Evolutionary conservation across 1,284 basidiomycete species (phyloP).

Genomic region (Sporisorium reilianum): DNA sequence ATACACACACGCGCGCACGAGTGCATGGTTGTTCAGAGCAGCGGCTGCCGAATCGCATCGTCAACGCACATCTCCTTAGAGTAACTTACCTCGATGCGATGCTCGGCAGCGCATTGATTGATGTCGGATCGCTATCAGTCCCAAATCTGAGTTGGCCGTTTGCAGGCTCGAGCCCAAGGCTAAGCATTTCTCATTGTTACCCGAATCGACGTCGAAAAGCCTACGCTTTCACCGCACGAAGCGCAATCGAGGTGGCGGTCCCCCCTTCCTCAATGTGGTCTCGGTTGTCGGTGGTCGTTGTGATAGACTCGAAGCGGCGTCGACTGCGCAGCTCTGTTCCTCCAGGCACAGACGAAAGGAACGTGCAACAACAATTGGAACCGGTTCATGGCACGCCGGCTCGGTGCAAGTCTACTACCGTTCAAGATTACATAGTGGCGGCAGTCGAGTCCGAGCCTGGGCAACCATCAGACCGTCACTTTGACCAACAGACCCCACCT

Average conservation of each 20-base stretch:
- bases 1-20: too few species aligned
- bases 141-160: not conserved
- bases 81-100: not conserved
- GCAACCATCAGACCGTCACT: too few species aligned
- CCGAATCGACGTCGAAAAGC: not conserved
- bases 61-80: not conserved
- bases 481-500: too few species aligned
- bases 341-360: not conserved
- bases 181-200: not conserved
- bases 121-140: not conserved
- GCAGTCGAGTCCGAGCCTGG: too few species aligned
- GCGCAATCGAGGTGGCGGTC: not conserved
- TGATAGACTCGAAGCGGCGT: not conserved
- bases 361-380: not conserved
- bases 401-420: not conserved
- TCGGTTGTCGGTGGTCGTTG: not conserved
- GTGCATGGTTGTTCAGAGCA: constrained; percentile 4
- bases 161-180: not conserved
- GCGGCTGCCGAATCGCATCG: not conserved
- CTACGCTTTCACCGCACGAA: not conserved
- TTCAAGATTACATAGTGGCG: too few species aligned
- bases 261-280: too few species aligned
- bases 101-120: constrained; percentile 1
- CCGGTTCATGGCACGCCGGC: not conserved
- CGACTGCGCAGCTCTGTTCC: not conserved